Conservation (phyloP, 768 basidiomycete species). For the Polyporus arcularius region DNA sequence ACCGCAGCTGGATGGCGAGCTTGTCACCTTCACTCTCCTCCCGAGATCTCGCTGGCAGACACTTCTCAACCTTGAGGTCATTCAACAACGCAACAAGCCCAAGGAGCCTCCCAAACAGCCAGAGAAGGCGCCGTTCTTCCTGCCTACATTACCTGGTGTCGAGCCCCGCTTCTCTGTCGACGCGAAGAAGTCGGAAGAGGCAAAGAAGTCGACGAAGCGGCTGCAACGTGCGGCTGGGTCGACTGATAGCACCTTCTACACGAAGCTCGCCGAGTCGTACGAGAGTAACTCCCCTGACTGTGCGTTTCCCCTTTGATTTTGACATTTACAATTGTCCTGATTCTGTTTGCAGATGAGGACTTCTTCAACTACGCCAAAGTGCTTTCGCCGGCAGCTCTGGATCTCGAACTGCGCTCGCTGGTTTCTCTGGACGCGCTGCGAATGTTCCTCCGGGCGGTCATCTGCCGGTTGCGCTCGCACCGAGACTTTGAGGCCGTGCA, state of each 20-base stretch:
- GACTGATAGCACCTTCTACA: conserved; percentile 69
- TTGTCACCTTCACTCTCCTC: conserved; percentile 91
- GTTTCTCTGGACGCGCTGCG: conserved; percentile 61
- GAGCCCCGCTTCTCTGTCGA: conserved; percentile 76
- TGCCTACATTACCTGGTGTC: conserved; percentile 88
- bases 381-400: conserved; percentile 87
- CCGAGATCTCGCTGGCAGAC: conserved; percentile 97
- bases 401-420: conserved; percentile 86
- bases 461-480: conserved; percentile 70
- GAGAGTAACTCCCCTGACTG: conserved; percentile 54
- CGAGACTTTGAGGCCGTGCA: conserved; percentile 96
- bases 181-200: conserved; percentile 39
- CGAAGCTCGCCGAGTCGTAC: conserved; percentile 57
- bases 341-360: conserved; percentile 55
- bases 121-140: conserved; percentile 95
- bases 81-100: conserved; percentile 96
- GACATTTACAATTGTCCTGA: not conserved
- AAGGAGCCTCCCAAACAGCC: conserved; percentile 94
- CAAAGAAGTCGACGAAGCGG: conserved; percentile 46
- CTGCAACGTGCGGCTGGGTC: conserved; percentile 53
- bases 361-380: conserved; percentile 87
- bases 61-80: conserved; percentile 92
- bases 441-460: conserved; percentile 74
- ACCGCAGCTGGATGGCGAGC: conserved; percentile 84
- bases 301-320: conserved; percentile 33